These are phyloP conservation scores for Basipetospora chlamydospora DNA, from an alignment of 2,329 filamentous ascomycete genomes.

Conservation along the genomic window DNA sequence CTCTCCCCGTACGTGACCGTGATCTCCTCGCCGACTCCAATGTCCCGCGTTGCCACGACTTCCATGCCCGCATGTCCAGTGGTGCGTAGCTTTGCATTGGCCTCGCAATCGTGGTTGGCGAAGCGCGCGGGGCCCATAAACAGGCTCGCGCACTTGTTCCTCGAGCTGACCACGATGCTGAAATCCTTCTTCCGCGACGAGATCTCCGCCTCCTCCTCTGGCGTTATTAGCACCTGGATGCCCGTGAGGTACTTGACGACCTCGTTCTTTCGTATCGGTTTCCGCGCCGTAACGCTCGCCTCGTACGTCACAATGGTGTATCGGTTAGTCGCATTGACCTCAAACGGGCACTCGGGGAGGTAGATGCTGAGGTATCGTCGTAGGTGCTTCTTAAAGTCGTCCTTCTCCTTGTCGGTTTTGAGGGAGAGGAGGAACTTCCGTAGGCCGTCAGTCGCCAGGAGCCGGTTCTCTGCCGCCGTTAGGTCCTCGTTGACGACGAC, in stretches of 20 bases:
- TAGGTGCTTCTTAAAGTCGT: slow-evolving; percentile 74
- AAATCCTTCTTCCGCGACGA: slow-evolving; percentile 81
- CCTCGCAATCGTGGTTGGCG: slow-evolving; percentile 91
- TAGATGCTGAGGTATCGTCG: slow-evolving; percentile 89
- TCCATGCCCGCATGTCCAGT: slow-evolving; percentile 77
- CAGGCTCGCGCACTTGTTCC: slow-evolving; percentile 78
- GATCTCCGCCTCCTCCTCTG: slow-evolving; percentile 75
- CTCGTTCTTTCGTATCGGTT: slow-evolving; percentile 65
- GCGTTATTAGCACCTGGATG: slow-evolving; percentile 82
- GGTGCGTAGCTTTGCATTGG: slow-evolving; percentile 79
- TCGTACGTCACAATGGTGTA: slow-evolving; percentile 88
- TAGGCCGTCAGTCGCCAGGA: slow-evolving; percentile 61
- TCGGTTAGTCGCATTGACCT: slow-evolving; percentile 80
- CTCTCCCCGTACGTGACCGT: slow-evolving; percentile 92
- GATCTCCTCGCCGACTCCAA: slow-evolving; percentile 81
- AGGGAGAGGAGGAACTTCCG: slow-evolving; percentile 55
- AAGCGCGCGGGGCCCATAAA: slow-evolving; percentile 94
- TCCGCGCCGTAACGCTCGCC: slow-evolving; percentile 71
- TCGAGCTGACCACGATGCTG: slow-evolving; percentile 86
- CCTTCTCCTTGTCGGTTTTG: slow-evolving; percentile 62
- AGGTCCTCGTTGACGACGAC: slow-evolving; percentile 64
- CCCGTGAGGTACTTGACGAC: slow-evolving; percentile 82
- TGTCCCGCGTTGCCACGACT: slow-evolving; percentile 70
- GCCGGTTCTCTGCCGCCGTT: slow-evolving; percentile 51
- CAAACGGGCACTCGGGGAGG: slow-evolving; percentile 83